phyloP scores from a whole-genome alignment of 2,329 filamentous ascomycete genomes.

The Huntiella bhutanensis region DNA sequence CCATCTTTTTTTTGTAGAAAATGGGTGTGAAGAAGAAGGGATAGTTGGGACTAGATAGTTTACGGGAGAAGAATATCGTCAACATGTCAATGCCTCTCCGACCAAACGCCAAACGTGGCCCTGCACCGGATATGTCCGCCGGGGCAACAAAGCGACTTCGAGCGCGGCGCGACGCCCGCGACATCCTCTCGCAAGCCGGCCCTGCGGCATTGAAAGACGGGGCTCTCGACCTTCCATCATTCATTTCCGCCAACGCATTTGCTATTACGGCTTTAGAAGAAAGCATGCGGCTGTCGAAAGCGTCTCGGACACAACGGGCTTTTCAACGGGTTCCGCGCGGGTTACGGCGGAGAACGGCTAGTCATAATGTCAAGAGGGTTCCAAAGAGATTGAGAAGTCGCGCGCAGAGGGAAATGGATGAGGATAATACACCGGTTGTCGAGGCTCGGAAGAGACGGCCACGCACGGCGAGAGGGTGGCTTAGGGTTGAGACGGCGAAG shows the following conservation, averaged over 20 bases:
- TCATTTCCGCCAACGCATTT: constrained; percentile 69
- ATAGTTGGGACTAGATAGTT: too few relatives aligned
- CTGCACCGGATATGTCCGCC: background rate
- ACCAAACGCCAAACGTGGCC: constrained; percentile 7
- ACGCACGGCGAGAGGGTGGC: constrained; percentile 33
- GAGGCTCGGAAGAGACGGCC: constrained; percentile 44
- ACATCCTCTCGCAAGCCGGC: constrained; percentile 31
- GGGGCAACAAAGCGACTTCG: constrained; percentile 24
- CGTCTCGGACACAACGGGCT: constrained; percentile 43
- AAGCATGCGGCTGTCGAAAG: constrained; percentile 59
- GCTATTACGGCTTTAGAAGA: constrained; percentile 74
- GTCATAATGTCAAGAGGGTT: constrained; percentile 83
- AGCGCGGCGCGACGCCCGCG: constrained; percentile 25
- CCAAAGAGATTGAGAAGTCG: constrained; percentile 55
- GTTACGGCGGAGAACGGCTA: constrained; percentile 72
- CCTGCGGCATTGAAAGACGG: constrained; percentile 43
- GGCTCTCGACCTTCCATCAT: constrained; percentile 67
- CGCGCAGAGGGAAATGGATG: constrained; percentile 56
- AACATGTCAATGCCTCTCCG: constrained; percentile 8
- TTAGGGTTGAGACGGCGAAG: constrained; percentile 60
- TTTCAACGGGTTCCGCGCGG: constrained; percentile 82
- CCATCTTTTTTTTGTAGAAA: too few relatives aligned
- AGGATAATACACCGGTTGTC: constrained; percentile 79
- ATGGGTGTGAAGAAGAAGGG: too few relatives aligned
- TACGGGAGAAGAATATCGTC: too few relatives aligned